Percentiles rank a stretch among this genome's conserved stretches.
phyloP scores from a whole-genome alignment of 2,329 filamentous ascomycete genomes.

The Neurospora sp. region DNA sequence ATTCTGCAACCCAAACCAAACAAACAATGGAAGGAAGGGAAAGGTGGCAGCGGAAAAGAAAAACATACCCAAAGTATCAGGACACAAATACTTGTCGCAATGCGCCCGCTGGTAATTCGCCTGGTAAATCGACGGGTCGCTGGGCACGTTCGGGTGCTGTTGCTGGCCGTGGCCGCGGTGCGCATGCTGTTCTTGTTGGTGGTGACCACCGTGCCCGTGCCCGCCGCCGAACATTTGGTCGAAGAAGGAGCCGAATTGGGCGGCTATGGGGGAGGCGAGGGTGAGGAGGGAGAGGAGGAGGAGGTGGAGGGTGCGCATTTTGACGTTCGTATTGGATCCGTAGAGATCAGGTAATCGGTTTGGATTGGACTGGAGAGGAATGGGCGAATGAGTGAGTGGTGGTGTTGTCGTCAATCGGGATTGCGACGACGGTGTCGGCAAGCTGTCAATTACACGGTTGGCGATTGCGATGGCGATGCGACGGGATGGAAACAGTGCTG shows the following conservation, averaged over 20 bases:
- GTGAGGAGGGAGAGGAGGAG: constrained; percentile 41
- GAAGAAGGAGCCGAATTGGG: constrained; percentile 87
- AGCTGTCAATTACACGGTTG: not conserved
- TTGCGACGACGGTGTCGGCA: not conserved
- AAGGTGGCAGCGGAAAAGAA: not conserved
- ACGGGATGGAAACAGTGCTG: not conserved
- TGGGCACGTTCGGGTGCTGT: constrained; percentile 69
- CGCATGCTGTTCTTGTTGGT: constrained; percentile 30
- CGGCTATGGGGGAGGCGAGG: constrained; percentile 51
- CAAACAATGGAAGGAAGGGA: not conserved
- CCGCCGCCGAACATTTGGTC: constrained; percentile 82
- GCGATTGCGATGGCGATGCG: not conserved
- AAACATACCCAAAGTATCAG: constrained; percentile 60
- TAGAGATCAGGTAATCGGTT: not conserved
- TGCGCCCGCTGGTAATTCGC: constrained; percentile 46
- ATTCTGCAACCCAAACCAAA: too few species aligned
- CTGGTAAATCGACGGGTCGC: constrained; percentile 70
- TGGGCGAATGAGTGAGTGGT: not conserved
- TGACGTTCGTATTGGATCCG: constrained; percentile 4
- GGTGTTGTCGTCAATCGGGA: not conserved
- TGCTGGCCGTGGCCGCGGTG: constrained; percentile 47
- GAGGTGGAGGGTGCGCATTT: constrained; percentile 23
- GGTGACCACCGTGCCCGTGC: constrained; percentile 16
- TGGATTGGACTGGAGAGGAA: not conserved
- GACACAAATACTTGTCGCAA: constrained; percentile 91